Base-by-base conservation (phyloP, 73 alveolate genomes). In the Paramecium caudatum region DNA sequence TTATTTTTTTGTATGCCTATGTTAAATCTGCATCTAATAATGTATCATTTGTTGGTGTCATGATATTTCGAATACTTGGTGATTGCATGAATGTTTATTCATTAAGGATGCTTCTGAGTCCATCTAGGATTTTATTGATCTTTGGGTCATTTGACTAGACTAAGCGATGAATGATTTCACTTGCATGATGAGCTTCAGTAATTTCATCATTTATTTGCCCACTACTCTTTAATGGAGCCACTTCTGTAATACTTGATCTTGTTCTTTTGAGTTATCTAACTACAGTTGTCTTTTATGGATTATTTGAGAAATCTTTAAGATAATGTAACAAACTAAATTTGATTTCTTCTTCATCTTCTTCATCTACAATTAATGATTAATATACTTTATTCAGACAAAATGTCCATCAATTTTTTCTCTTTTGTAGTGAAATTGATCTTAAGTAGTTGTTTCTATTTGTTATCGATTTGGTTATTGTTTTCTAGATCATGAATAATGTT, bases 271-370 rank as follows among this genome's bases (percentile, higher is more conserved):
- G n/a, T 8, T 41, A 10, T 19, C 69, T 74, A 21, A 5, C 16
- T 15, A 74, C 32, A 17, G 45, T 21, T 39, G 49, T 12, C 34
- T 74, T 74, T 5, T n/a, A 13, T 41, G 7, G 19, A 48, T 48
- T 16, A 7, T 74, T 23, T 16, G 47, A 21, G 4, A 55, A 9
- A 27, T 55, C 65, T 16, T 41, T 74, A 4, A 74, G 33, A 45
- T 74, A 74, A 41, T 36, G 36, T 12, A 74, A 17, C 17, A 74
- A 47, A 74, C 70, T 74, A 17, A 74, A 74, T 41, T 74, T 74
- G 21, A 74, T 74, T 17, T 74, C 88, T 21, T 74, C 88, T 74
- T 74, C 47, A 7, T 74, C 88, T 13, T 74, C 69, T 7, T 41
- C 45, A 39, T 74, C 88, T 74, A 16, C 2, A 17, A 19, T 8